Evolutionary conservation across 805 yeast species (phyloP).

Genomic region (Wickerhamomyces kurtzmanii): DNA sequence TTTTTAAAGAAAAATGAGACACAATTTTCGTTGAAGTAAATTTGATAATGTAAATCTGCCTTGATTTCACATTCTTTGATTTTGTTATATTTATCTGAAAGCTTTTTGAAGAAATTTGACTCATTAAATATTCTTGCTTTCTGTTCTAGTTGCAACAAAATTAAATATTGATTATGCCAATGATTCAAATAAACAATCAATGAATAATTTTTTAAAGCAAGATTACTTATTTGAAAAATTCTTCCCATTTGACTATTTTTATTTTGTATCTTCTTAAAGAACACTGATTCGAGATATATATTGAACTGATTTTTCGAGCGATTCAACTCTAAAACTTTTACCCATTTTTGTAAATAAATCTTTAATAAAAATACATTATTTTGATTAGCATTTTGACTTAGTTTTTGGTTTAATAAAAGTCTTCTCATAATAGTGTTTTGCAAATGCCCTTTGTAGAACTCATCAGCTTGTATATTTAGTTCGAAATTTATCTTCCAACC

Average conservation of each 20-base stretch:
- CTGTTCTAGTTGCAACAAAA: neutral
- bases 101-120: conserved; percentile 3
- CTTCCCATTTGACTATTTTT: conserved; percentile 1
- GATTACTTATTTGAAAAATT: conserved; percentile 4
- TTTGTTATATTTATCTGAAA: conserved; percentile 1
- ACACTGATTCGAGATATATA: too few species aligned
- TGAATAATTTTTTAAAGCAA: conserved; percentile 8
- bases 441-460: too few species aligned
- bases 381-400: too few species aligned
- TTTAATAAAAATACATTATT: too few species aligned
- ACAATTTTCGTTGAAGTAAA: neutral
- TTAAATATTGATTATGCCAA: conserved; percentile 5
- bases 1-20: conserved; percentile 2
- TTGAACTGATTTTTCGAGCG: too few species aligned
- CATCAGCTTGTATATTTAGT: too few species aligned
- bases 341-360: too few species aligned
- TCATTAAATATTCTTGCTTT: conserved; percentile 4
- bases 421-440: too few species aligned
- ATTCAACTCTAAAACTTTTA: too few species aligned
- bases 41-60: conserved; percentile 2
- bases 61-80: neutral
- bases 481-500: too few species aligned
- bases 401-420: too few species aligned
- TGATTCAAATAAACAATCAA: conserved; percentile 10
- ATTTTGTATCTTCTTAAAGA: too few species aligned